Conservation (phyloP, 2,329 filamentous ascomycete genomes). For the Paecilomyces niveus region DNA sequence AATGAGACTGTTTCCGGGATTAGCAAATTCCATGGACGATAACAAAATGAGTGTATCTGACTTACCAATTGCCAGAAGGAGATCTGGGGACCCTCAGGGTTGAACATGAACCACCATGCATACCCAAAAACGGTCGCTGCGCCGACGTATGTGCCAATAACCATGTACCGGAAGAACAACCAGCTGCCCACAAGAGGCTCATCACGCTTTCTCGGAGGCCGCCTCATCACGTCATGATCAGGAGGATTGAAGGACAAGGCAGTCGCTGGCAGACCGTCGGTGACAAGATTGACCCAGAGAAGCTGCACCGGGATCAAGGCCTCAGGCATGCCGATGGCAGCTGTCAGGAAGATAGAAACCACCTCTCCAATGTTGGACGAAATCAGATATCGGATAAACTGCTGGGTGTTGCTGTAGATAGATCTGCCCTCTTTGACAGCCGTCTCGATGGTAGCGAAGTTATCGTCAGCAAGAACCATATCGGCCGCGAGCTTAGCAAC, state of each 20-base stretch:
- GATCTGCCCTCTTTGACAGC: conserved; percentile 95
- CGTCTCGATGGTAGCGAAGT: conserved; percentile 95
- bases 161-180: conserved; percentile 96
- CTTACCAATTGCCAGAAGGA: conserved; percentile 73
- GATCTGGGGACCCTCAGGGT: conserved; percentile 82
- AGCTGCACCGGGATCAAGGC: conserved; percentile 94
- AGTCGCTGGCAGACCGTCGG: conserved; percentile 91
- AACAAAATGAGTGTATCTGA: conserved; percentile 4
- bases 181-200: conserved; percentile 89
- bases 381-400: conserved; percentile 98
- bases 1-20: conserved; percentile 54
- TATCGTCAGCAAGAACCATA: conserved; percentile 97
- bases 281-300: conserved; percentile 97
- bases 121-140: conserved; percentile 93
- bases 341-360: conserved; percentile 96
- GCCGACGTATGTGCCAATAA: conserved; percentile 93
- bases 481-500: conserved; percentile 94
- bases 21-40: conserved; percentile 9
- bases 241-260: conserved; percentile 96
- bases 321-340: conserved; percentile 94
- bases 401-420: conserved; percentile 99
- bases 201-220: conserved; percentile 82
- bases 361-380: conserved; percentile 99
- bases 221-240: conserved; percentile 97
- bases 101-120: conserved; percentile 99